phyloP scores from a whole-genome alignment of 208 protist genomes.

The Trypanosoma boissoni region DNA sequence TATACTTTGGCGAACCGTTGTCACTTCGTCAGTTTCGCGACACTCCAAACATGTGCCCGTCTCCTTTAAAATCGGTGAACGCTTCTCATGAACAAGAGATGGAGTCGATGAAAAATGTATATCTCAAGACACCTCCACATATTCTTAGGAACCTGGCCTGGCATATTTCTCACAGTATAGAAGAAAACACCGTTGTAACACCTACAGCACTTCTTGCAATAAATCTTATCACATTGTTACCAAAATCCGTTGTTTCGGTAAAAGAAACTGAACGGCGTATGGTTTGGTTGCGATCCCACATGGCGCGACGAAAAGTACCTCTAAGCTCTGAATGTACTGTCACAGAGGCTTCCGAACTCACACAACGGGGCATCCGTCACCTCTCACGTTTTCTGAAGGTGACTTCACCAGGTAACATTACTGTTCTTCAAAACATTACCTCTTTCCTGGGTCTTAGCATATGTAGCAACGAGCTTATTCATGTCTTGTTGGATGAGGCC shows the following conservation, averaged over 20 bases:
- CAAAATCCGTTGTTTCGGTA: conserved; percentile 1
- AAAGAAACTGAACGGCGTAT: conserved; percentile 27
- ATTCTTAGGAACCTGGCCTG: conserved; percentile 57
- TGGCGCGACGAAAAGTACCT: conserved; percentile 36
- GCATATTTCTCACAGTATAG: conserved; percentile 57
- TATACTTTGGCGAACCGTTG: conserved; percentile 74
- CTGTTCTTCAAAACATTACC: conserved; percentile 31
- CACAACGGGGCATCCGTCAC: conserved; percentile 29
- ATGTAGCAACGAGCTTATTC: conserved; percentile 86
- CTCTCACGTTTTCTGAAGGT: conserved; percentile 47
- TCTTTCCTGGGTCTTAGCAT: conserved; percentile 64
- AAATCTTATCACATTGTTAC: conserved; percentile 48
- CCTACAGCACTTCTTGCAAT: conserved; percentile 71
- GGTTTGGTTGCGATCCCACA: conserved; percentile 46
- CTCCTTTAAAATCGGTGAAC: conserved; percentile 29
- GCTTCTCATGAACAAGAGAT: background rate
- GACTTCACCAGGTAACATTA: conserved; percentile 14
- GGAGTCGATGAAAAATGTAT: background rate
- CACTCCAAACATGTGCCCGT: conserved; percentile 40
- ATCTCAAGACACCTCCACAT: conserved; percentile 22
- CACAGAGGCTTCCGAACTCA: conserved; percentile 27
- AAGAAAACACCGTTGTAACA: conserved; percentile 76
- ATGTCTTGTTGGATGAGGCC: conserved; percentile 81
- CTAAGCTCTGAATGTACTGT: conserved; percentile 41
- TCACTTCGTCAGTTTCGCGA: conserved; percentile 51